These are phyloP conservation scores for Aspergillus coremiiformis DNA, from an alignment of 495 filamentous ascomycete species.

Conservation along the genomic window DNA sequence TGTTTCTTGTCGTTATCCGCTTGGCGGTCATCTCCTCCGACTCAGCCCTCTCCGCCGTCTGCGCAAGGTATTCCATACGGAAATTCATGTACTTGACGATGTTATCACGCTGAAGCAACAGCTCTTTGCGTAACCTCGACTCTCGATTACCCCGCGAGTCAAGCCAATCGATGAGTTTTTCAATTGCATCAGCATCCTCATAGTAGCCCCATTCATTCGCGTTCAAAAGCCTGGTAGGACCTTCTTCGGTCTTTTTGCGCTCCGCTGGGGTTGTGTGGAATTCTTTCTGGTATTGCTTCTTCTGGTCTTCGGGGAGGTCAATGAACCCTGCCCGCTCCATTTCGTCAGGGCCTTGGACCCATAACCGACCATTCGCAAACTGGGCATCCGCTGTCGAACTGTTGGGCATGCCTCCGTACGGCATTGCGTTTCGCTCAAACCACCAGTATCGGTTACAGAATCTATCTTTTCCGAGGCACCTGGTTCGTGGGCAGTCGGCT, in stretches of 20 bases:
- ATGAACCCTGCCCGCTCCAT: slow-evolving; percentile 81
- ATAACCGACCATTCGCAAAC: slow-evolving; percentile 90
- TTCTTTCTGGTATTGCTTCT: slow-evolving; percentile 50
- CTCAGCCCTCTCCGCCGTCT: slow-evolving; percentile 44
- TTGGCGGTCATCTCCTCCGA: slow-evolving; percentile 52
- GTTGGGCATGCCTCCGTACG: slow-evolving; percentile 76
- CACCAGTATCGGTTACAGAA: slow-evolving; percentile 99
- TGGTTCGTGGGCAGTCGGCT: slow-evolving; percentile 83
- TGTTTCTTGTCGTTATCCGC: slow-evolving; percentile 69
- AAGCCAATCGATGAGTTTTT: slow-evolving; percentile 77
- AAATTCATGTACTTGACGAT: slow-evolving; percentile 76
- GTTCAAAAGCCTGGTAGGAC: slow-evolving; percentile 64
- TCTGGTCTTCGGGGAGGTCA: slow-evolving; percentile 62
- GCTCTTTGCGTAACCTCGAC: slow-evolving; percentile 74
- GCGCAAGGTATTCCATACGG: slow-evolving; percentile 61
- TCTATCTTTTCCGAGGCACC: slow-evolving; percentile 81
- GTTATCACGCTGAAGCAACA: slow-evolving; percentile 65
- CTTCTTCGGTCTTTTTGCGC: slow-evolving; percentile 82
- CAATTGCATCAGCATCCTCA: slow-evolving; percentile 68
- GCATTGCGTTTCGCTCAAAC: slow-evolving; percentile 99
- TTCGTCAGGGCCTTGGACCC: slow-evolving; percentile 93
- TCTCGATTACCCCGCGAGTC: slow-evolving; percentile 80
- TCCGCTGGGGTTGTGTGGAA: slow-evolving; percentile 77
- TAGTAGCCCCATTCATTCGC: slow-evolving; percentile 88
- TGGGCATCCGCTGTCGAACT: slow-evolving; percentile 80